These are phyloP conservation scores for Penicillium griseofulvum DNA, from an alignment of 2,329 filamentous ascomycete species.

Conservation along the genomic window DNA sequence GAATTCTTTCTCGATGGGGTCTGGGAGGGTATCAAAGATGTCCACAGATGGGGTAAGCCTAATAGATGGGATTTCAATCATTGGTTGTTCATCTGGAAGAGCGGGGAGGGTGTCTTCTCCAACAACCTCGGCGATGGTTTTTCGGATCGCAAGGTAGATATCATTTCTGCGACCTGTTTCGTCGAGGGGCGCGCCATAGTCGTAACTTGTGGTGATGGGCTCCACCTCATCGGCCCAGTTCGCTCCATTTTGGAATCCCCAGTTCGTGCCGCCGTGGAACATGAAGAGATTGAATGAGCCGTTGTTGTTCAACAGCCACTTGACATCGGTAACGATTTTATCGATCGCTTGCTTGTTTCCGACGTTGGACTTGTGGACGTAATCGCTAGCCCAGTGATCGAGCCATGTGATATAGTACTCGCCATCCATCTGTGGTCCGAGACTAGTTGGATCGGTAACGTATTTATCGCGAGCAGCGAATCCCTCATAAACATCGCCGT, in stretches of 20 bases:
- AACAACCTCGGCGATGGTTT: background rate
- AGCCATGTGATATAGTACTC: slow-evolving; percentile 51
- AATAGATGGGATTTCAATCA: background rate
- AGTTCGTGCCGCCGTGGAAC: slow-evolving; percentile 56
- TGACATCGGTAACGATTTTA: slow-evolving; percentile 28
- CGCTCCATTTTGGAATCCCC: slow-evolving; percentile 49
- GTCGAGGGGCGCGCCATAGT: slow-evolving; percentile 52
- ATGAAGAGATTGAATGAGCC: slow-evolving; percentile 53
- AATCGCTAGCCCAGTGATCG: slow-evolving; percentile 43
- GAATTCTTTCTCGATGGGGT: background rate
- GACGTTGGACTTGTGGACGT: background rate
- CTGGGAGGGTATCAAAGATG: background rate
- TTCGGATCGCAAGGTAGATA: slow-evolving; percentile 36
- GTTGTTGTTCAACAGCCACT: slow-evolving; percentile 39
- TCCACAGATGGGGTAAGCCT: background rate
- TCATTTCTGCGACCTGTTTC: slow-evolving; percentile 50
- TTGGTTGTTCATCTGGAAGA: background rate
- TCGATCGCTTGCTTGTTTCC: background rate
- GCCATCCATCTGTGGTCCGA: slow-evolving; percentile 48
- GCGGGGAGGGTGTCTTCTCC: background rate
- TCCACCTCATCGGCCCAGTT: slow-evolving; percentile 44
- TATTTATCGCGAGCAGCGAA: slow-evolving; percentile 36
- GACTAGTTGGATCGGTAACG: slow-evolving; percentile 43
- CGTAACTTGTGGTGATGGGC: slow-evolving; percentile 50
- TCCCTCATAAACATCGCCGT: background rate